Evolutionary conservation across 2,329 filamentous ascomycete species (phyloP), one percentile per base, ranked within the genome.

Genomic region (Diaporthe nobilis): DNA sequence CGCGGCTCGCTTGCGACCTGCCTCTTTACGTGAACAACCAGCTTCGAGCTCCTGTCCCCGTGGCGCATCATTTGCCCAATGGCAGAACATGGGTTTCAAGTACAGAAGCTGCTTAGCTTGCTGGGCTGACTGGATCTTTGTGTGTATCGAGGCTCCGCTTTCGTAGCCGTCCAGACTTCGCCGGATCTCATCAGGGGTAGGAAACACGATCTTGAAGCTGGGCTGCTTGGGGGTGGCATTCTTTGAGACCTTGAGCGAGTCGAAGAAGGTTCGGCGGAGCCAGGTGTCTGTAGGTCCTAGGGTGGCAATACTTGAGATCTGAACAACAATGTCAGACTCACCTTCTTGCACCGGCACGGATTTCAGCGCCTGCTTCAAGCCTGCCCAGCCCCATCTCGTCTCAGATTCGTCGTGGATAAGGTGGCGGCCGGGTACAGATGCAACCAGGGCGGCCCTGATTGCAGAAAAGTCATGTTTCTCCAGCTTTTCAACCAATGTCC

Each of bases 231-330:
- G 77, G 75, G 73, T 55, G 70, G 25, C 75, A 1, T 77, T 78
- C 47, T 79, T 82, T 31, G 82, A 87, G 42, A 78, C 79, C 1
- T 83, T 81, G 4, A 92, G 79, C 0, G 89, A 81, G 15, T 84
- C 83, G 80, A 94, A 93, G 22, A 94, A 85, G 0, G 90, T 92
- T 34, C 91, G 88, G 68, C 89, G 89, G 0, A 98, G 85, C 95
- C 95, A 98, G 71, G 88, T 90, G 71, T 95, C 90, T 12, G 88
- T 92, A 37, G 88, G 86, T 0, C 94, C 94, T 0, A 98, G 86
- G 0, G 94, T 95, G 2, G 95, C 95, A 65, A 98, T 94, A 0
- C 95, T 97, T 0, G 95, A 97, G 55, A 96, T 86, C 83, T 97
- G 91, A 5, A 89, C 83, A 1, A 91, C 89, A 39, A 94, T 84